Percentiles rank a stretch among this genome's conserved stretches.
Evolutionary conservation across 2,329 filamentous ascomycete species (phyloP).

Genomic region (Fusarium sp.): DNA sequence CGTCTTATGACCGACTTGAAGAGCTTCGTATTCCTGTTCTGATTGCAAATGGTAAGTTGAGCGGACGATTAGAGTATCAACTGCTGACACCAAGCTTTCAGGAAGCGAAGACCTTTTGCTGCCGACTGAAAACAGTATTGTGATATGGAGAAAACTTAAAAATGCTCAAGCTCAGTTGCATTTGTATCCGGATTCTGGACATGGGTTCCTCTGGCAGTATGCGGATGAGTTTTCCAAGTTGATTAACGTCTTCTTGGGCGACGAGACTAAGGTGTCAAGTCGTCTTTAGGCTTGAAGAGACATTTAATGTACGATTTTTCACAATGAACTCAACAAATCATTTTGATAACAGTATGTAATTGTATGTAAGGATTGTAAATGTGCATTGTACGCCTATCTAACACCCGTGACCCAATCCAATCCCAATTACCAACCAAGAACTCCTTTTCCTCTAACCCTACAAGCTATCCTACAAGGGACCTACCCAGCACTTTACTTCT

Average conservation of each 20-base stretch:
- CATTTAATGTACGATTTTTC: rapidly evolving
- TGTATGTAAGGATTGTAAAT: conserved; percentile 7
- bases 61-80: rapidly evolving
- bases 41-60: conserved; percentile 52
- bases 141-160: conserved; percentile 52
- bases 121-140: conserved; percentile 52
- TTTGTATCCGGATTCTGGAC: conserved; percentile 51
- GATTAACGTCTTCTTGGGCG: conserved; percentile 49
- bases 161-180: conserved; percentile 47
- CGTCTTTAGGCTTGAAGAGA: conserved; percentile 14
- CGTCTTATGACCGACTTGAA: conserved; percentile 48
- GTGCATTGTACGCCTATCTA: neutral
- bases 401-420: neutral
- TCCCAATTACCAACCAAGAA: neutral
- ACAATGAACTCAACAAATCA: rapidly evolving
- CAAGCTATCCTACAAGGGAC: neutral
- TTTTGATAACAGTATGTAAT: rapidly evolving
- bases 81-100: conserved; percentile 19
- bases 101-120: conserved; percentile 50
- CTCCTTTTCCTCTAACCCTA: conserved; percentile 11
- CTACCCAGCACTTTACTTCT: neutral
- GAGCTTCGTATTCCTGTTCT: conserved; percentile 51
- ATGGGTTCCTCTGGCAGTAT: conserved; percentile 52
- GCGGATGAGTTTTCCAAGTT: conserved; percentile 47
- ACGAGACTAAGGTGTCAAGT: conserved; percentile 19